Conservation (phyloP, 495 filamentous ascomycete species). For the Aspergillus ellipticus region DNA sequence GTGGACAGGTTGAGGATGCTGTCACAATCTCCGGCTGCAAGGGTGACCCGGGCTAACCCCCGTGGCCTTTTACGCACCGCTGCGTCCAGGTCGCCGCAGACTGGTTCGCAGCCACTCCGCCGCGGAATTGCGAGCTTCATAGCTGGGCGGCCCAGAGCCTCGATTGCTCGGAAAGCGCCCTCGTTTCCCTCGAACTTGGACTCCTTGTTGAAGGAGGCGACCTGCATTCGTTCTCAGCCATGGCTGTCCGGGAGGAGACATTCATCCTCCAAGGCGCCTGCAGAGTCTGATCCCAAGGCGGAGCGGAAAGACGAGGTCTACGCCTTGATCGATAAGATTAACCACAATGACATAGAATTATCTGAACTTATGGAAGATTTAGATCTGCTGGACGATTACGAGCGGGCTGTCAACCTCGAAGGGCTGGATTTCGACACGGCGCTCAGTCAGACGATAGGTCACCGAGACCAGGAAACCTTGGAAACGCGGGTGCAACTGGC, state of each 20-base stretch:
- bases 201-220: neutral
- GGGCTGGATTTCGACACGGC: slow-evolving; percentile 21
- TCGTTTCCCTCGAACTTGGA: slow-evolving; percentile 2
- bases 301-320: slow-evolving; percentile 30
- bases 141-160: slow-evolving; percentile 16
- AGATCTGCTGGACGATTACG: slow-evolving; percentile 26
- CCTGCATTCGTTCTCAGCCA: neutral
- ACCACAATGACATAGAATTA: slow-evolving; percentile 33
- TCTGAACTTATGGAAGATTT: slow-evolving; percentile 34
- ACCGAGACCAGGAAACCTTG: slow-evolving; percentile 38
- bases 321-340: slow-evolving; percentile 37
- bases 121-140: slow-evolving; percentile 23
- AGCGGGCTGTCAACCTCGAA: slow-evolving; percentile 18
- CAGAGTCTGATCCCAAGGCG: slow-evolving; percentile 12
- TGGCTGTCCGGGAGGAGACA: slow-evolving; percentile 16
- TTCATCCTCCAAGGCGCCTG: slow-evolving; percentile 24
- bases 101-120: slow-evolving; percentile 27
- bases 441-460: slow-evolving; percentile 21
- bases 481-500: slow-evolving; percentile 67
- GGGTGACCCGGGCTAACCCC: slow-evolving; percentile 26
- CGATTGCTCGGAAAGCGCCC: slow-evolving; percentile 10
- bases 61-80: slow-evolving; percentile 25
- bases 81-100: slow-evolving; percentile 12
- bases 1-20: slow-evolving; percentile 30
- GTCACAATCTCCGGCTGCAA: slow-evolving; percentile 29